phyloP scores from a whole-genome alignment of 805 yeast species.

The Wickerhamiella occidentalis region DNA sequence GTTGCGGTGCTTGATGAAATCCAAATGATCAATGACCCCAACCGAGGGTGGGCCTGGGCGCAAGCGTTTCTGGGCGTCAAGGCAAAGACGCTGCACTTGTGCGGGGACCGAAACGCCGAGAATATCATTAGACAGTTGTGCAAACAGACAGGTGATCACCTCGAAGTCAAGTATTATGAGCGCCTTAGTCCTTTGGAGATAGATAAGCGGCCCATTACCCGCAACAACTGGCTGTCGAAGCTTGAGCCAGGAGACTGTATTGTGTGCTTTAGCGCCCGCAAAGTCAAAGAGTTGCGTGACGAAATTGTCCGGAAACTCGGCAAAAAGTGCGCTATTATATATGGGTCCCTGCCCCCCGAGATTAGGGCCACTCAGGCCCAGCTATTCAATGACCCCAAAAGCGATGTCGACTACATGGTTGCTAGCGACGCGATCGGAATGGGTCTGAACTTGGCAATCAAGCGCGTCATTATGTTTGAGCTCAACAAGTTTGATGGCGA shows the following conservation, averaged over 20 bases:
- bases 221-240: constrained; percentile 27
- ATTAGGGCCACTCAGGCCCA: constrained; percentile 75
- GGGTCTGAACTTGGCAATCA: constrained; percentile 84
- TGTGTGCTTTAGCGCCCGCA: constrained; percentile 69
- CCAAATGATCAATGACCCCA: constrained; percentile 76
- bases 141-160: constrained; percentile 63
- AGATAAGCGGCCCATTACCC: constrained; percentile 29
- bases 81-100: constrained; percentile 76
- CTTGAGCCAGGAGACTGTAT: constrained; percentile 73
- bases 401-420: constrained; percentile 67
- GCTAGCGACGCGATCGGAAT: constrained; percentile 97
- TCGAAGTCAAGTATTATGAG: constrained; percentile 57
- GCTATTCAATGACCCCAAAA: constrained; percentile 53
- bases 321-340: constrained; percentile 71
- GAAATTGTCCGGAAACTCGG: constrained; percentile 50
- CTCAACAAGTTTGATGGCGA: constrained; percentile 60
- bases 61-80: constrained; percentile 75
- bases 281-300: constrained; percentile 56
- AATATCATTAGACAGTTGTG: constrained; percentile 49
- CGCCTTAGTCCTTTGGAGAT: constrained; percentile 63
- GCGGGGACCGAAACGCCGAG: constrained; percentile 88
- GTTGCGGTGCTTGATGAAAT: constrained; percentile 90
- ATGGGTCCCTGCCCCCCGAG: constrained; percentile 95
- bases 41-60: constrained; percentile 91
- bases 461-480: constrained; percentile 63